Evolutionary conservation across 1,139 yeast genomes (phyloP), one percentile per base, ranked within the genome.

Genomic region (Pneumocystis jirovecii): DNA sequence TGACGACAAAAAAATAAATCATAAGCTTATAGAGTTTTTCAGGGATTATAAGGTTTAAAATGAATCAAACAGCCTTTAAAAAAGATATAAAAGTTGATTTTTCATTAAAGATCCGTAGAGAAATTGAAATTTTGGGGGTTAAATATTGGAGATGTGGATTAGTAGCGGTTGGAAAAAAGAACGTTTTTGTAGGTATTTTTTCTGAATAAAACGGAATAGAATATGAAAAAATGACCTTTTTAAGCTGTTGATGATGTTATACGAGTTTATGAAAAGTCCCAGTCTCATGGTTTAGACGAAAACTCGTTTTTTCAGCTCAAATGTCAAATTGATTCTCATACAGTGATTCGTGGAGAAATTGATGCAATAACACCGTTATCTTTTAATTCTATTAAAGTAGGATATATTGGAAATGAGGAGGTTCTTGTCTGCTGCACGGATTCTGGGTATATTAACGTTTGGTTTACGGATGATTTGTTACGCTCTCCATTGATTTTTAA

Each of bases 351-450:
- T 50, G 57, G 57, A 50, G 57, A 50, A 50, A 50, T 50, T 25
- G 57, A 50, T 15, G 8, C 12, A 21, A 17, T 25, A 29, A 50
- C 57, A 29, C 57, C 57, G 2, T 15, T 50, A 12, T 50, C 57
- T 7, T 50, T 50, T 25, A 50, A 50, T 50, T 50, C 57, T 25
- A 50, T 50, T 25, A 50, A 50, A 15, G 34, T 50, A 25, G 57
- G 57, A 50, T 50, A 50, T 12, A 3, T 63, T 10, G 65, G 65
- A n/a, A 17, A 40, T 34, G 59, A 60, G 42, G 63, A 63, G 17
- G 63, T 63, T 10, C 63, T 63, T 42, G 40, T 63, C 25, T 60
- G 61, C 31, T 62, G 60, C 4, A 63, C 61, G 10, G 65, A 63
- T 19, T 44, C 62, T 17, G 65, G 65, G 19, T 25, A 60, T 37